Base-by-base conservation (phyloP, 345 rosid genomes). In the Combretum micranthum region DNA sequence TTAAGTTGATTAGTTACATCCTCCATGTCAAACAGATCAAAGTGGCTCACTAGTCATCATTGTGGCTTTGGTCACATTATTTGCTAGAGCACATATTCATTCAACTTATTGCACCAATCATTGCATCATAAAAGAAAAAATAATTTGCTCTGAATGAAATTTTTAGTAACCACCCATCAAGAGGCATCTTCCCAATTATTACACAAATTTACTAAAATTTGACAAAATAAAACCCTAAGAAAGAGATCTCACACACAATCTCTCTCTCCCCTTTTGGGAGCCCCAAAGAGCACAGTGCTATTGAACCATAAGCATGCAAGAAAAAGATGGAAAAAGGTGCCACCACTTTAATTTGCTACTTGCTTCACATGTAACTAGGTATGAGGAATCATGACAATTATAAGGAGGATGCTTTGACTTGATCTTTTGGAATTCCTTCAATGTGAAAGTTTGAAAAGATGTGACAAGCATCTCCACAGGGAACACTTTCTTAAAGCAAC, bases 271-370 rank as follows among this genome's bases (percentile, higher is more conserved):
- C 77, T 65, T 77, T 75, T 73, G 69, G 68, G 59, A 11, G 43
- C 60, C 64, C 72, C 75, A 66, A 53, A 71, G 60, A 57, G 64
- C 67, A 46, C 53, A 55, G 57, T 51, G 60, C 71, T 69, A 59
- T 64, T 66, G 44, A 53, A 23, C 67, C 44, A 23, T 64, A 65
- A 78, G 74, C 82, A 69, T 81, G 83, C 77, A 73, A 64, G 46
- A 32, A n/a, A 16, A 60, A 52, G 60, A 57, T 45, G 16, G 60
- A 55, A 53, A 69, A 71, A 69, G 77, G 56, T 52, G 5, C 44
- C 53, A 15, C 64, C 63, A 73, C 69, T 72, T 75, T 23, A 66
- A 60, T 68, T 64, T 56, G 47, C 53, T 51, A 17, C 56, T 39
- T 16, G 25, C 9, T 12, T 53, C 20, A 20, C 14, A 20, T 42